Percentiles rank a stretch among this genome's conserved stretches.
These are phyloP conservation scores for Aspergillus tubingensis DNA, from an alignment of 2,329 filamentous ascomycete species.

Conservation along the genomic window DNA sequence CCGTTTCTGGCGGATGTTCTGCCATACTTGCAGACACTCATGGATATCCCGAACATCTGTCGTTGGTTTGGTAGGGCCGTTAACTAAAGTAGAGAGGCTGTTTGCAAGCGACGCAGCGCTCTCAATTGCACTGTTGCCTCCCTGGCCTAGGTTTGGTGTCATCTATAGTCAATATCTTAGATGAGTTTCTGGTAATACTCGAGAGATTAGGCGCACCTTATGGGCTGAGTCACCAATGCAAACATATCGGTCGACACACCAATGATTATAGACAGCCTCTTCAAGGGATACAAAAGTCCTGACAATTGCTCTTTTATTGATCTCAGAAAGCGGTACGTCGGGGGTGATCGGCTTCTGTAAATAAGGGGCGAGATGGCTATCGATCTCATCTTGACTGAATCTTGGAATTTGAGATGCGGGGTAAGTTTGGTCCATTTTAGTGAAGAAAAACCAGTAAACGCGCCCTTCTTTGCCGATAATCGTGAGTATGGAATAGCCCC, in stretches of 20 bases:
- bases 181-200: too few species aligned
- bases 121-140: too few species aligned
- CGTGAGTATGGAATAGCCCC: slow-evolving; percentile 1
- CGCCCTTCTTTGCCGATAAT: slow-evolving; percentile 10
- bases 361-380: background rate
- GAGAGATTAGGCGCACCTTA: slow-evolving; percentile 1
- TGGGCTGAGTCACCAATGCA: slow-evolving; percentile 14
- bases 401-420: slow-evolving; percentile 1
- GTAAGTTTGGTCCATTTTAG: slow-evolving; percentile 6
- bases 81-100: too few species aligned
- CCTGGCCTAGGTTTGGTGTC: too few species aligned
- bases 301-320: too few species aligned
- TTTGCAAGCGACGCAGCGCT: too few species aligned
- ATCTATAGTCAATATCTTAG: too few species aligned
- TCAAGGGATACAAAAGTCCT: slow-evolving; percentile 9
- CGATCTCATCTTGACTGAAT: slow-evolving; percentile 4
- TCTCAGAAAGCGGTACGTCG: too few species aligned
- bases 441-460: slow-evolving; percentile 18
- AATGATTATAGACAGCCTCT: slow-evolving; percentile 8
- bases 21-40: too few species aligned
- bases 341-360: background rate
- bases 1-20: too few species aligned
- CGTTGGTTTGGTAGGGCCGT: too few species aligned
- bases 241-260: slow-evolving; percentile 9
- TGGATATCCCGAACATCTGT: too few species aligned